These are phyloP conservation scores for Tricholomella constricta DNA, from an alignment of 768 basidiomycete genomes.

Conservation along the genomic window DNA sequence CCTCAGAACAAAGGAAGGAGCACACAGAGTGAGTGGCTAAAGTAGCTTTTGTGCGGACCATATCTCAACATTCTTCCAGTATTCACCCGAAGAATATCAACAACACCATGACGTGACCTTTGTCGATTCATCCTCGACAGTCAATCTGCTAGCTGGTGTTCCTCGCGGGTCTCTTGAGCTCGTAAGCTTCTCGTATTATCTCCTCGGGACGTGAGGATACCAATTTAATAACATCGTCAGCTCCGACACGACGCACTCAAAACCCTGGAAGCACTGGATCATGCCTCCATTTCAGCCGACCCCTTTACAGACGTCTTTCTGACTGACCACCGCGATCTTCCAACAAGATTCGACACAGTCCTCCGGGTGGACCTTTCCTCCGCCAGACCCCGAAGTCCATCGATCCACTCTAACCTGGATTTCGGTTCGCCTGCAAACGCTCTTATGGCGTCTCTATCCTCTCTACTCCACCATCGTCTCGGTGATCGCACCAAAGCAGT, in stretches of 20 bases:
- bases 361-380: constrained; percentile 59
- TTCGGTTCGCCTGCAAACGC: constrained; percentile 60
- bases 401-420: constrained; percentile 53
- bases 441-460: constrained; percentile 52
- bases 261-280: constrained; percentile 68
- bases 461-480: constrained; percentile 63
- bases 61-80: constrained; percentile 39
- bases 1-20: constrained; percentile 54
- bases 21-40: constrained; percentile 50
- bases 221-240: constrained; percentile 37
- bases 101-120: constrained; percentile 58
- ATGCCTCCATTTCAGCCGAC: constrained; percentile 49
- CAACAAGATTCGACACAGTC: constrained; percentile 73
- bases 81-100: constrained; percentile 56
- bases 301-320: constrained; percentile 75
- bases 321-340: constrained; percentile 63
- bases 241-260: constrained; percentile 73
- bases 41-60: neutral
- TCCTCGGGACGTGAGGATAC: neutral
- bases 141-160: constrained; percentile 78
- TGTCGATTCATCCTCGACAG: constrained; percentile 74
- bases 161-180: constrained; percentile 78
- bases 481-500: constrained; percentile 70
- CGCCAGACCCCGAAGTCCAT: constrained; percentile 44
- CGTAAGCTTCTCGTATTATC: constrained; percentile 40